Conservation (phyloP, 2,329 filamentous ascomycete species). For the Xylariaceae sp. region DNA sequence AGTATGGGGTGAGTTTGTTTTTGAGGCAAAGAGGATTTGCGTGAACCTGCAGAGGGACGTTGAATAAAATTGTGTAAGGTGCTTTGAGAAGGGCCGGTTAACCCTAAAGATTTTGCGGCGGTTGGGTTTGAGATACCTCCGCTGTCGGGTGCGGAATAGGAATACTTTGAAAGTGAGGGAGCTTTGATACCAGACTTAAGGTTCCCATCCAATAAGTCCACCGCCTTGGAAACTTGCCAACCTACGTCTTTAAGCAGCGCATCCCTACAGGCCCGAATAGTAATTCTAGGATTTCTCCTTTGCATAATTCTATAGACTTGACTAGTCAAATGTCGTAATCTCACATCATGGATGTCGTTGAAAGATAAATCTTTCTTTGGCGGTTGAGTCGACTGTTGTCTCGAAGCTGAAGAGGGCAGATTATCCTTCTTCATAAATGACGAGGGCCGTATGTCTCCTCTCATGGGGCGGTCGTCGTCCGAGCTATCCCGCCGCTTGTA, state of each 20-base stretch:
- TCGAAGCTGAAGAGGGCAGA: conserved; percentile 11
- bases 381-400: conserved; percentile 13
- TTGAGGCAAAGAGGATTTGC: conserved; percentile 8
- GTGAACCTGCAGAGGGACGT: conserved; percentile 9
- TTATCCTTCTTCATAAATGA: conserved; percentile 34
- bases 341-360: conserved; percentile 36
- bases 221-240: conserved; percentile 33
- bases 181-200: conserved; percentile 12
- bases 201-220: conserved; percentile 27
- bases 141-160: neutral
- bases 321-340: conserved; percentile 35
- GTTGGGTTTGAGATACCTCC: neutral
- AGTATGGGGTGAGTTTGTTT: conserved; percentile 11
- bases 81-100: conserved; percentile 7
- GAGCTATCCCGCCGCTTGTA: conserved; percentile 39
- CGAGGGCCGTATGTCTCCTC: conserved; percentile 39
- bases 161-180: conserved; percentile 5
- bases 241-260: conserved; percentile 30
- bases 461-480: conserved; percentile 35
- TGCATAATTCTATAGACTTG: conserved; percentile 35
- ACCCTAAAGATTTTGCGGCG: neutral
- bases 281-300: conserved; percentile 31
- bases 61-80: conserved; percentile 17
- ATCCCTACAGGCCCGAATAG: conserved; percentile 34
- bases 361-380: conserved; percentile 29